Conservation (phyloP, 2,329 filamentous ascomycete species). For the Curvularia eragrostidis region DNA sequence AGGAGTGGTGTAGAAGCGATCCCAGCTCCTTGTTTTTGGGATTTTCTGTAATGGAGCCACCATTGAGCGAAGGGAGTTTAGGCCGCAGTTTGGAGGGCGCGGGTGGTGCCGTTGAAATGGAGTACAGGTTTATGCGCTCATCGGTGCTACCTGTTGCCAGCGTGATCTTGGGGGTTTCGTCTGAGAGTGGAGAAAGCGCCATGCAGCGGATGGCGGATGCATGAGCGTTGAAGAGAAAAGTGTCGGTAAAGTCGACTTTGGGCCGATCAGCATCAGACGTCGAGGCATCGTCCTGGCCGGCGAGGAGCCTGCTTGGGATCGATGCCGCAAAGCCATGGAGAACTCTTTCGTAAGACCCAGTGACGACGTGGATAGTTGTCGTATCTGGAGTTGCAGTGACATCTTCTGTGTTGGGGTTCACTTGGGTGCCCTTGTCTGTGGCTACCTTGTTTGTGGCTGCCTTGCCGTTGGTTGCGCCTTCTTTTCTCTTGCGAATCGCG, state of each 20-base stretch:
- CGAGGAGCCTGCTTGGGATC: conserved; percentile 55
- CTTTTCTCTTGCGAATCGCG: conserved; percentile 26
- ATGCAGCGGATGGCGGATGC: conserved; percentile 87
- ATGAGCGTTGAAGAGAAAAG: conserved; percentile 95
- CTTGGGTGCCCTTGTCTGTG: conserved; percentile 23
- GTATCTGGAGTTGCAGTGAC: conserved; percentile 15
- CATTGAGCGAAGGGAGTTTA: conserved; percentile 70
- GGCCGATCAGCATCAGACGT: conserved; percentile 31
- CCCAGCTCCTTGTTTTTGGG: conserved; percentile 87
- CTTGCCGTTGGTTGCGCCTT: conserved; percentile 25
- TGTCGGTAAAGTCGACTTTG: conserved; percentile 77
- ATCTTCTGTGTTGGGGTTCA: conserved; percentile 13
- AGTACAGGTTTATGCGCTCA: conserved; percentile 94
- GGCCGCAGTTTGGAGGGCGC: conserved; percentile 65
- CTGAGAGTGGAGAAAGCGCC: conserved; percentile 75
- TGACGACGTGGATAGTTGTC: conserved; percentile 79
- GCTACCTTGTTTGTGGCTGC: conserved; percentile 26
- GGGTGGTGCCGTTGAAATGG: conserved; percentile 67
- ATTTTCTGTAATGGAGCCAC: conserved; percentile 81
- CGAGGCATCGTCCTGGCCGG: conserved; percentile 34
- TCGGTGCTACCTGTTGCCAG: conserved; percentile 92
- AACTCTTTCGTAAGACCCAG: conserved; percentile 91
- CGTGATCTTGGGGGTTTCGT: conserved; percentile 78
- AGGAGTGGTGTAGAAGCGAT: conserved; percentile 83
- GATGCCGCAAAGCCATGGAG: conserved; percentile 89